Evolutionary conservation across 768 basidiomycete species (phyloP).

Genomic region (Collybia mongolica): DNA sequence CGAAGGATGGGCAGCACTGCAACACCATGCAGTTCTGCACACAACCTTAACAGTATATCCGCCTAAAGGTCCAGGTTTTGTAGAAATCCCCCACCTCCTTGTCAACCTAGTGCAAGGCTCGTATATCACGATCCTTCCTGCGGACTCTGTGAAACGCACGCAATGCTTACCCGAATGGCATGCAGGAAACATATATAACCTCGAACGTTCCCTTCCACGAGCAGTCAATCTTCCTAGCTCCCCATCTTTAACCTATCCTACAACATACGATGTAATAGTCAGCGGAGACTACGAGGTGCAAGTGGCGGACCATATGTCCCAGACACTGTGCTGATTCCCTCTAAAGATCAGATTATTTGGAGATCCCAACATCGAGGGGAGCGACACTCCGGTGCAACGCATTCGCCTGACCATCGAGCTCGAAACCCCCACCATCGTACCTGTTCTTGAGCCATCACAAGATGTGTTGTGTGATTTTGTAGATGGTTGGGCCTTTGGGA

Average conservation of each 20-base stretch:
- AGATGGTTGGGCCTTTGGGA: conserved; percentile 73
- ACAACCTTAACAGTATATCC: conserved; percentile 61
- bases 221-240: conserved; percentile 46
- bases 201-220: conserved; percentile 52
- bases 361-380: conserved; percentile 50
- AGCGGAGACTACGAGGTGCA: conserved; percentile 82
- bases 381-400: conserved; percentile 51
- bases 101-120: conserved; percentile 70
- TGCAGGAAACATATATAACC: conserved; percentile 82
- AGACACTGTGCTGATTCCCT: conserved; percentile 1
- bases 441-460: conserved; percentile 47
- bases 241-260: conserved; percentile 40
- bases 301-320: conserved; percentile 1
- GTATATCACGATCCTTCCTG: conserved; percentile 70
- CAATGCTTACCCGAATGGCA: conserved; percentile 57
- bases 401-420: conserved; percentile 50
- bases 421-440: conserved; percentile 23
- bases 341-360: conserved; percentile 80
- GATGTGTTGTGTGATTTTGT: conserved; percentile 69
- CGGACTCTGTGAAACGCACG: conserved; percentile 13
- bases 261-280: conserved; percentile 66
- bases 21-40: conserved; percentile 74
- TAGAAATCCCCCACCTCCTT: conserved; percentile 42
- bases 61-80: conserved; percentile 20
- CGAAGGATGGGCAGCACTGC: conserved; percentile 86